phyloP scores from a whole-genome alignment of 495 filamentous ascomycete genomes.

The Neurospora sp. region DNA sequence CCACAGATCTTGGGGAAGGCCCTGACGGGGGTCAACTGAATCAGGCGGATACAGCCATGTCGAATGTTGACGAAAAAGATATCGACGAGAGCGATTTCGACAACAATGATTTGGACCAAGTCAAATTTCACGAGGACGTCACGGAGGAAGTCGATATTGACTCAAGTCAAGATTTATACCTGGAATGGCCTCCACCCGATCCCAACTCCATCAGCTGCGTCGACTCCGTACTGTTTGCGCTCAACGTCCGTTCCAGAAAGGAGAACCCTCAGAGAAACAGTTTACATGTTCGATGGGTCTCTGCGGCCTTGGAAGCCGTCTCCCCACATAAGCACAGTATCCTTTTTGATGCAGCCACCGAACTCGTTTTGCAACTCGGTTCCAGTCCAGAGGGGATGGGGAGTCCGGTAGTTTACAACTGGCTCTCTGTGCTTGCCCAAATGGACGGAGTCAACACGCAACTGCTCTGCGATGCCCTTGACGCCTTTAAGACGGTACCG shows the following conservation, averaged over 20 bases:
- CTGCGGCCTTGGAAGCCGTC: background rate
- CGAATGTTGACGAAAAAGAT: background rate
- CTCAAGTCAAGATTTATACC: background rate
- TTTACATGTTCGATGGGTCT: slow-evolving; percentile 3
- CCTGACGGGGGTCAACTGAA: background rate
- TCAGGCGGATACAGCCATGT: background rate
- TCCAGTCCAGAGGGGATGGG: background rate
- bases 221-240: background rate
- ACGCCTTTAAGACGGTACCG: background rate
- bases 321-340: slow-evolving; percentile 2
- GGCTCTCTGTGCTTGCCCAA: slow-evolving; percentile 21
- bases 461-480: slow-evolving; percentile 6
- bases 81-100: background rate
- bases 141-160: background rate
- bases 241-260: background rate
- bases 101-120: background rate
- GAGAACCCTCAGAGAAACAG: background rate
- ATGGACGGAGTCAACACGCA: slow-evolving; percentile 10
- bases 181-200: background rate
- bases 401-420: slow-evolving; percentile 12
- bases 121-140: background rate
- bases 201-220: background rate
- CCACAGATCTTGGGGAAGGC: background rate
- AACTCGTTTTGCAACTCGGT: slow-evolving; percentile 3
- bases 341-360: slow-evolving; percentile 9